phyloP scores from a whole-genome alignment of 2,329 filamentous ascomycete species.

The Pleomassaria siparia region DNA sequence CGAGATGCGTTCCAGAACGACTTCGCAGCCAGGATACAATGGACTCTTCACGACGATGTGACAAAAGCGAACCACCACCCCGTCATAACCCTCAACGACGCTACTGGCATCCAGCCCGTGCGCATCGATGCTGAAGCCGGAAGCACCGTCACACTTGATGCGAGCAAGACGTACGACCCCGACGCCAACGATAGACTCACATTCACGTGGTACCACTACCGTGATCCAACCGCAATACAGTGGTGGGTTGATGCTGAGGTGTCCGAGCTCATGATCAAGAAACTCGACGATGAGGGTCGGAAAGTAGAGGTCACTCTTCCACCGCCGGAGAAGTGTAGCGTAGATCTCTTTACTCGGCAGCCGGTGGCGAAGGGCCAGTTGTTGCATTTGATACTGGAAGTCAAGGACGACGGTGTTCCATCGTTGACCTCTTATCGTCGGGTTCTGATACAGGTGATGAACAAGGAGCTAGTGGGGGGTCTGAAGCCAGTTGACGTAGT shows the following conservation, averaged over 20 bases:
- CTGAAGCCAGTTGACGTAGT: slow-evolving; percentile 7
- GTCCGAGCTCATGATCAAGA: slow-evolving; percentile 40
- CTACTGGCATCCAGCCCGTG: slow-evolving; percentile 41
- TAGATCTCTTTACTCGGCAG: slow-evolving; percentile 38
- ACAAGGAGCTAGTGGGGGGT: slow-evolving; percentile 31
- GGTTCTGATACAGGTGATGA: slow-evolving; percentile 43
- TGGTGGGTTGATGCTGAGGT: slow-evolving; percentile 47
- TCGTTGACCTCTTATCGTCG: slow-evolving; percentile 52
- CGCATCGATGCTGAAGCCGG: slow-evolving; percentile 47
- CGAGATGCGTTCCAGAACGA: slow-evolving; percentile 55
- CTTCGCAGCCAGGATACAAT: slow-evolving; percentile 53
- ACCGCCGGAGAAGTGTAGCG: slow-evolving; percentile 45
- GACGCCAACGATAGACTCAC: slow-evolving; percentile 45
- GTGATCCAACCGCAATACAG: slow-evolving; percentile 47
- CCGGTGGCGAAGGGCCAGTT: slow-evolving; percentile 46
- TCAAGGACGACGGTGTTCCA: slow-evolving; percentile 48
- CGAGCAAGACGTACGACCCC: slow-evolving; percentile 50
- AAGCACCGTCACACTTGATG: slow-evolving; percentile 47
- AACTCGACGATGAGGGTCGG: slow-evolving; percentile 28
- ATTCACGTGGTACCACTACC: slow-evolving; percentile 57
- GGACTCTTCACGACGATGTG: slow-evolving; percentile 44
- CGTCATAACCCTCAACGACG: slow-evolving; percentile 48
- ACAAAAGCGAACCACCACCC: slow-evolving; percentile 51
- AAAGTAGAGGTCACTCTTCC: slow-evolving; percentile 46
- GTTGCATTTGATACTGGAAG: slow-evolving; percentile 55